phyloP scores from a whole-genome alignment of 176 grass and related monocot genomes.

The Aegilops longissima region DNA sequence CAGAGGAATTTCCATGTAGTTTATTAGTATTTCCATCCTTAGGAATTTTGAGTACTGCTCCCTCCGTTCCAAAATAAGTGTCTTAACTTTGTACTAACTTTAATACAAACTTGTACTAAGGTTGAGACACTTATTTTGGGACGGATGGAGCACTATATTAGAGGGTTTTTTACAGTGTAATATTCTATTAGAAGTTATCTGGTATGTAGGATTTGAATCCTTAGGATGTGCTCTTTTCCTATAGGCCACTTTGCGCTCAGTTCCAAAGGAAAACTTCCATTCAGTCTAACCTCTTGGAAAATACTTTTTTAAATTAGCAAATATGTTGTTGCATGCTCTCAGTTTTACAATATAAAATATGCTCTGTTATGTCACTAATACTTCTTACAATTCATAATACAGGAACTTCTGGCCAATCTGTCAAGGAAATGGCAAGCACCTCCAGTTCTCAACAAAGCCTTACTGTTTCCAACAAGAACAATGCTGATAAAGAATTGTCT shows the following conservation, averaged over 20 bases:
- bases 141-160: neutral
- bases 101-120: too few species aligned
- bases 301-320: neutral
- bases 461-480: neutral
- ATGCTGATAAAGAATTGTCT: slow-evolving; percentile 9
- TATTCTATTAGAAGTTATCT: neutral
- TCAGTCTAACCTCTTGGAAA: neutral
- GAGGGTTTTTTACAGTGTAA: neutral
- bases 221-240: neutral
- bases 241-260: neutral
- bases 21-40: neutral
- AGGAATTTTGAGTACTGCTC: neutral
- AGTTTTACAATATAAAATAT: neutral
- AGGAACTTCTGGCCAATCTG: slow-evolving; percentile 7
- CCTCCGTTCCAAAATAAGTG: too few species aligned
- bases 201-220: neutral
- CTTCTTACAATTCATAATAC: neutral
- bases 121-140: too few species aligned
- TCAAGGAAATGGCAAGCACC: neutral
- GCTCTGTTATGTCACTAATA: neutral
- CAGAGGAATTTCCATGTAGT: neutral
- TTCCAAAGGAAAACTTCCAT: neutral
- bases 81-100: too few species aligned
- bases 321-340: neutral
- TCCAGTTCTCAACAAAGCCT: neutral